Percentiles rank a stretch among this genome's conserved stretches.
These are phyloP conservation scores for Eucalyptus urophylla DNA, from an alignment of 345 rosid species.

Conservation along the genomic window DNA sequence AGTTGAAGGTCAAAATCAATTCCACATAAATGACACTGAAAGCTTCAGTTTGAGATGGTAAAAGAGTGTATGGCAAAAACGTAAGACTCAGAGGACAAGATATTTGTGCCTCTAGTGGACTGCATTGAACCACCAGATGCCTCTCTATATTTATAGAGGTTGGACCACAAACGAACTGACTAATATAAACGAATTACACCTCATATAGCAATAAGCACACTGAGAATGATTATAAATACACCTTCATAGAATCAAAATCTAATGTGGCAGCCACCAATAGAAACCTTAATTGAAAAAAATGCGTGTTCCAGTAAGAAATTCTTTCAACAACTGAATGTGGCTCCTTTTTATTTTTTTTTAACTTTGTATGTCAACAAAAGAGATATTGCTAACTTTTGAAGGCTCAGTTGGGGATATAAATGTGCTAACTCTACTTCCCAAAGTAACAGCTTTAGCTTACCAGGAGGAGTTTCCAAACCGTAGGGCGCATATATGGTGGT, in stretches of 20 bases:
- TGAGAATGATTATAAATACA: background rate
- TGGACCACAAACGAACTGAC: background rate
- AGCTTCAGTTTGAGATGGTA: background rate
- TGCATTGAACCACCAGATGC: background rate
- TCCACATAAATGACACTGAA: background rate
- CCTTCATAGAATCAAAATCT: background rate
- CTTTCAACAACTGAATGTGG: background rate
- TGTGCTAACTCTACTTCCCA: background rate
- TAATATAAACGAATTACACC: background rate
- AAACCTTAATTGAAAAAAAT: background rate
- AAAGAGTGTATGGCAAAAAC: background rate
- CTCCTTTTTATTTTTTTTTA: background rate
- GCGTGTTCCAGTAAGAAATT: background rate
- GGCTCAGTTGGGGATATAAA: background rate
- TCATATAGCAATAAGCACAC: background rate
- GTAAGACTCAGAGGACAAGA: background rate
- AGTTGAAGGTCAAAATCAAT: background rate
- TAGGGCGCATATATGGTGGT: constrained; percentile 88
- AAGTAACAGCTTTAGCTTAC: constrained; percentile 24
- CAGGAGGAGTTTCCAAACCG: constrained; percentile 92
- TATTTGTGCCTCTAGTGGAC: background rate
- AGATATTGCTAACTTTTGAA: background rate
- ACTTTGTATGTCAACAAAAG: background rate
- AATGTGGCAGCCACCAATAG: background rate
- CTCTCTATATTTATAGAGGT: background rate